Evolutionary conservation across 2,329 filamentous ascomycete genomes (phyloP), one percentile per base, ranked within the genome.

Genomic region (Fusarium redolens): DNA sequence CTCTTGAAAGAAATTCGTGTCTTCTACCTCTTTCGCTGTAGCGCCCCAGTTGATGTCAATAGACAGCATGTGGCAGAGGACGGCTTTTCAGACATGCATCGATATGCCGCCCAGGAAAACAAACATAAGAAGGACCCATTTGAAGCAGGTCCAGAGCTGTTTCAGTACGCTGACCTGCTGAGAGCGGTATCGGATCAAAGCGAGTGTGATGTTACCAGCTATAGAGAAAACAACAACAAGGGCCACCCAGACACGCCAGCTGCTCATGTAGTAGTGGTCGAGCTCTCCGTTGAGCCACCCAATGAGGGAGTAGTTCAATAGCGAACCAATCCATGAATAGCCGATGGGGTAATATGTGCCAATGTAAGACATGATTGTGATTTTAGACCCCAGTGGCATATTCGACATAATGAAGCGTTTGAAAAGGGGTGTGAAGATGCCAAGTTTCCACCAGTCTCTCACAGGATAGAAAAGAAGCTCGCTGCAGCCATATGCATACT

Each of bases 401-500:
- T 40, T 54, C 9, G 50, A 54, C 50, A 17, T 3, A 10, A 54
- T n/a, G 13, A 54, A 54, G 3, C 50, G 50, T n/a, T 54, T 54
- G 33, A 54, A 54, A 0, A 54, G 22, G 2, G 50, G 33, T 1
- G 50, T 54, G 4, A 54, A 54, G 5, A 54, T n/a, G 20, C 50
- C 50, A 1, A 40, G 22, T 7, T 35, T 54, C 33, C 33, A 28
- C 50, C 50, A 54, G 18, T 54, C 33, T n/a, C 28, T 54, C n/a
- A 93, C 79, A 0, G 92, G 92, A 73, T 92, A 86, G 85, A 93
- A 93, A 20, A 93, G 85, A 57, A 93, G 83, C 79, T 93, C 91
- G 77, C 90, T 92, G 77, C 90, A 92, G 10, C 91, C 91, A 72
- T 92, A 93, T 0, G 91, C 90, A 68, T 92, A 92, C 82, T 93